Conservation (phyloP, 1,284 basidiomycete genomes). For the Melampsora americana region DNA sequence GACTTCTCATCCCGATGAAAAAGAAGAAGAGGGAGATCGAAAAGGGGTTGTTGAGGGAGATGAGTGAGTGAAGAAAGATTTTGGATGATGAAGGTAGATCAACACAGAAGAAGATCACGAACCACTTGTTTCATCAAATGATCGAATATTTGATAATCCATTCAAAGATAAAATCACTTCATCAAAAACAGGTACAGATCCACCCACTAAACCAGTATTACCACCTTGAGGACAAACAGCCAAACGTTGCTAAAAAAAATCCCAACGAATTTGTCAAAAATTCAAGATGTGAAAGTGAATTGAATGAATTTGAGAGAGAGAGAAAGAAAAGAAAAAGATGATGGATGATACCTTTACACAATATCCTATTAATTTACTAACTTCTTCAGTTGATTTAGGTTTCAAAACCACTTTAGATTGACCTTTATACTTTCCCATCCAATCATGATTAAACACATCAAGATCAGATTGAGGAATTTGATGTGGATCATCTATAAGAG, state of each 20-base stretch:
- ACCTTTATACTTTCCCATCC: slow-evolving; percentile 44
- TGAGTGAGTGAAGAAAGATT: background rate
- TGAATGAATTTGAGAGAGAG: background rate
- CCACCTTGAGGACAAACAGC: slow-evolving; percentile 93
- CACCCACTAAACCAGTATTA: slow-evolving; percentile 96
- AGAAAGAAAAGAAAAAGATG: background rate
- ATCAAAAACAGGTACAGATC: slow-evolving; percentile 82
- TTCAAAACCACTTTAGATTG: slow-evolving; percentile 28
- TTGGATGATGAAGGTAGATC: slow-evolving; percentile 37
- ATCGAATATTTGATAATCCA: slow-evolving; percentile 79
- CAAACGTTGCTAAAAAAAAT: slow-evolving; percentile 60
- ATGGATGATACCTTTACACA: slow-evolving; percentile 16
- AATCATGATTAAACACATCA: slow-evolving; percentile 42
- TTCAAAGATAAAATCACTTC: slow-evolving; percentile 82
- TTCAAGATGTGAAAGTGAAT: slow-evolving; percentile 51
- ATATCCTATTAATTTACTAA: slow-evolving; percentile 27
- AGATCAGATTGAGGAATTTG: slow-evolving; percentile 29
- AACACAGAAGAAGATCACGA: slow-evolving; percentile 47
- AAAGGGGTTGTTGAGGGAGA: slow-evolving; percentile 1
- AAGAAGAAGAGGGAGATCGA: background rate
- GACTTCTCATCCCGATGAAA: background rate
- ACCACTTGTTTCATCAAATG: slow-evolving; percentile 90
- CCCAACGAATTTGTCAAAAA: background rate
- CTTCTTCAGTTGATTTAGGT: slow-evolving; percentile 32
- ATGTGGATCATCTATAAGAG: slow-evolving; percentile 16